Conservation (phyloP, 1,284 basidiomycete species). For the Tremellales sp. region DNA sequence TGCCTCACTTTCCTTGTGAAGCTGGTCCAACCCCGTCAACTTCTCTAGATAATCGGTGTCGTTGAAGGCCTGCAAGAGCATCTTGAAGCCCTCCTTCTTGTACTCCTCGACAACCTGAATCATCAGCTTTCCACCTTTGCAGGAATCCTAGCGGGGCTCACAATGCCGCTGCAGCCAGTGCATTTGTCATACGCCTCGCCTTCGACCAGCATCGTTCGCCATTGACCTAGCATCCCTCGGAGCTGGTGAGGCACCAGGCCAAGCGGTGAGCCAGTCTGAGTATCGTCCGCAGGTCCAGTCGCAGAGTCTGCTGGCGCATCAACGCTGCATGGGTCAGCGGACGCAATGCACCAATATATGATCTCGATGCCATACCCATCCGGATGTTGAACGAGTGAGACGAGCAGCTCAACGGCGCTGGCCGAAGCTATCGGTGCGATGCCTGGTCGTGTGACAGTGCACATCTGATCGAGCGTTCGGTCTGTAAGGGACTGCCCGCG, state of each 20-base stretch:
- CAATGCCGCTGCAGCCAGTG: constrained; percentile 81
- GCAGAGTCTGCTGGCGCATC: constrained; percentile 57
- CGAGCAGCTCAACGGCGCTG: constrained; percentile 85
- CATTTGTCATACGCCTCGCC: constrained; percentile 84
- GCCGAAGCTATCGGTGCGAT: constrained; percentile 88
- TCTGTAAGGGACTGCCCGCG: constrained; percentile 75
- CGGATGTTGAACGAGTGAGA: constrained; percentile 85
- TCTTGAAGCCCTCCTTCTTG: constrained; percentile 66
- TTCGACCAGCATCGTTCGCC: constrained; percentile 74
- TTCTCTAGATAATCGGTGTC: constrained; percentile 74
- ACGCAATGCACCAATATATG: not conserved
- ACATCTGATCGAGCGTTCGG: constrained; percentile 97
- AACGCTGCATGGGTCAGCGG: constrained; percentile 27
- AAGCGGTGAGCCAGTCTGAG: constrained; percentile 62
- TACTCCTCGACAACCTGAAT: constrained; percentile 68
- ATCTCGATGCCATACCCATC: constrained; percentile 58
- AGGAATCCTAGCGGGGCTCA: constrained; percentile 44
- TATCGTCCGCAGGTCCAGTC: constrained; percentile 13
- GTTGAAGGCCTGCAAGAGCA: constrained; percentile 79
- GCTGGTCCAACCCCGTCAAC: constrained; percentile 78
- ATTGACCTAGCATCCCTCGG: constrained; percentile 81
- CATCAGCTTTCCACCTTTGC: not conserved
- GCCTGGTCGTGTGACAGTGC: constrained; percentile 95
- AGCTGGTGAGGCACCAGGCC: constrained; percentile 92
- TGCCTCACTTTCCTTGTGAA: constrained; percentile 74